Evolutionary conservation across 257 asterid species (phyloP), one percentile per base, ranked within the genome.

Genomic region (Echites panduratus): DNA sequence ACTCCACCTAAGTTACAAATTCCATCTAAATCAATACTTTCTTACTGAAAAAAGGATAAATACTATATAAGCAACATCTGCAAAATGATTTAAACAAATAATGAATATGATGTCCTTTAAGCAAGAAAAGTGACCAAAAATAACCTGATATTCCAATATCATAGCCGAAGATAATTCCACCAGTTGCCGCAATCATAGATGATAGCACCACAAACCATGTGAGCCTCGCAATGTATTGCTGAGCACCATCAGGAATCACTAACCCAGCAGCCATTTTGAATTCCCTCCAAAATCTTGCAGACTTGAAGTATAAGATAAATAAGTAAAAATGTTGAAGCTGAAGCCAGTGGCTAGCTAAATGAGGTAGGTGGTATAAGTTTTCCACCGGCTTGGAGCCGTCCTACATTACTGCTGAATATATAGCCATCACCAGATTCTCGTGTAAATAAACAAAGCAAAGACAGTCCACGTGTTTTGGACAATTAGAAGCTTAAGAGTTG

Each of bases 71-170:
- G 38, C 3, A 32, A 32, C 38, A 32, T 32, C 38, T 32, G 38
- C 38, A 32, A 40, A 41, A 41, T 41, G 7, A 41, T 41, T 32
- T 22, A 16, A 1, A 12, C 24, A 26, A 4, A 32, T 7, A 73
- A n/a, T 41, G 45, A 41, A 41, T 4, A 52, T 19, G 8, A 52
- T 4, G 19, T 52, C 4, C 22, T 52, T n/a, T 19, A 32, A 8
- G 9, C 3, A 0, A 41, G 41, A 38, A 4, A 38, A 66, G 56
- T n/a, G 54, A 47, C 4, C 1, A 9, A 48, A 47, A 40, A 6
- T 17, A 66, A 88, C 97, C 97, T 77, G 97, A 89, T 74, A 92
- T 84, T 76, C 97, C 97, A 61, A 87, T 85, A 71, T 92, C 97
- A n/a, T 89, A 92, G 59, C 97, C 97, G 52, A 92, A 88, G 75